Percentiles rank a stretch among this genome's conserved stretches.
These are phyloP conservation scores for Uncinocarpus reesii DNA, from an alignment of 2,329 filamentous ascomycete species.

Conservation along the genomic window DNA sequence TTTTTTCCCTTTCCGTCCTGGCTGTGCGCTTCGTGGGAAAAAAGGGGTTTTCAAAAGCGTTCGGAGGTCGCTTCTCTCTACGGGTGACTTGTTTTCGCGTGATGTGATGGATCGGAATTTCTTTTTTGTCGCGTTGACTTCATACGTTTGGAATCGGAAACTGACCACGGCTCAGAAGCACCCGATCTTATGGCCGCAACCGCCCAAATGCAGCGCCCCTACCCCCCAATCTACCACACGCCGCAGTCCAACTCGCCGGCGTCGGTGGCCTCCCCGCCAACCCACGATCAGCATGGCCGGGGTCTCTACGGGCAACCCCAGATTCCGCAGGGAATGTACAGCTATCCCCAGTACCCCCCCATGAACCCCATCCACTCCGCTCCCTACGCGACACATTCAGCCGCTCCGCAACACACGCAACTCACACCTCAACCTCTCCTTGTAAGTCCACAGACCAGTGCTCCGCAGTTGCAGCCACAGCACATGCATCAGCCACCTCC, in stretches of 20 bases:
- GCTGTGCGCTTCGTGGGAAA: not conserved
- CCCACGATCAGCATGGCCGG: slow-evolving; percentile 75
- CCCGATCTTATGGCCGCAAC: slow-evolving; percentile 57
- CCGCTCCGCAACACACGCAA: slow-evolving; percentile 45
- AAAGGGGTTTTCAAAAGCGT: too few relatives aligned
- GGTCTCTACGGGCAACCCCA: slow-evolving; percentile 78
- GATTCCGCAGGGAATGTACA: slow-evolving; percentile 77
- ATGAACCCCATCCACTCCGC: slow-evolving; percentile 45
- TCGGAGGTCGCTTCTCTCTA: too few relatives aligned
- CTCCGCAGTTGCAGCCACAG: slow-evolving; percentile 35
- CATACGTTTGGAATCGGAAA: slow-evolving; percentile 50
- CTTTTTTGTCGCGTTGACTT: not conserved
- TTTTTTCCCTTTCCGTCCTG: not conserved
- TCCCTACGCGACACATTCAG: slow-evolving; percentile 47
- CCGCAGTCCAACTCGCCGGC: slow-evolving; percentile 91
- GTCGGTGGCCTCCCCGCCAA: slow-evolving; percentile 79
- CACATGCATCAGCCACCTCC: slow-evolving; percentile 29
- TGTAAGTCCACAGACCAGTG: slow-evolving; percentile 37
- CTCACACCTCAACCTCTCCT: slow-evolving; percentile 49
- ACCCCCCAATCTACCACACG: slow-evolving; percentile 90
- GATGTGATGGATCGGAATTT: not conserved
- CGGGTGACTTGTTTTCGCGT: too few relatives aligned
- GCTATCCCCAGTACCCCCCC: slow-evolving; percentile 50
- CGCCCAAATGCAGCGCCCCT: slow-evolving; percentile 58
- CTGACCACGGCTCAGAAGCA: slow-evolving; percentile 47